Evolutionary conservation across 108 stramenopile species (phyloP).

Genomic region (Fragilariopsis cylindrus): DNA sequence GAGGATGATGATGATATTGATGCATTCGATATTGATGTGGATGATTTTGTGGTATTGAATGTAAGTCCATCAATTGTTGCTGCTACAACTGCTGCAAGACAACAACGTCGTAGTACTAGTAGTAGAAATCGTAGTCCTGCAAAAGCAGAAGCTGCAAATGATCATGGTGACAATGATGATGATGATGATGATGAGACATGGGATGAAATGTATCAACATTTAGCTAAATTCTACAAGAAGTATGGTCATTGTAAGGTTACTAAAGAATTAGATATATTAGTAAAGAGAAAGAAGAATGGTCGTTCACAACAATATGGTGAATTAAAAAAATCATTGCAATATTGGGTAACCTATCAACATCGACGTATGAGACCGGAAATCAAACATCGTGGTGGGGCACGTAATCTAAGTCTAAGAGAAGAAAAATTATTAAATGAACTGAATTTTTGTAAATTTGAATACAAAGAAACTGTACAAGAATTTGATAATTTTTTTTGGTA

Average conservation of each 20-base stretch:
- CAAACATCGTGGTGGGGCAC: not conserved
- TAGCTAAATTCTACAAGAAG: not conserved
- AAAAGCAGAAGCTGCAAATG: too few species aligned
- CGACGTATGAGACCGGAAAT: not conserved
- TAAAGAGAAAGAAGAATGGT: too few species aligned
- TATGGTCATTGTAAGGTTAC: slow-evolving; percentile 7
- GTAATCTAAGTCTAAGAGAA: not conserved
- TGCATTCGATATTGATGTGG: too few species aligned
- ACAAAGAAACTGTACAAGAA: slow-evolving; percentile 3
- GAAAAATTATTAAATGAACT: not conserved
- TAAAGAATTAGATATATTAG: not conserved
- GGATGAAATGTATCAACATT: not conserved
- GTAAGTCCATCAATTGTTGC: too few species aligned
- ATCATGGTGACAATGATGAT: not conserved
- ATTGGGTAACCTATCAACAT: not conserved
- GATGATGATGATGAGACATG: slow-evolving; percentile 3
- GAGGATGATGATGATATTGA: too few species aligned
- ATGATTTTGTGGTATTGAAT: too few species aligned
- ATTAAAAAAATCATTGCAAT: too few species aligned
- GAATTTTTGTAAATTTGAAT: not conserved
- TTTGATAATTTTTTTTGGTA: slow-evolving; percentile 1
- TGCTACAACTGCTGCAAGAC: too few species aligned
- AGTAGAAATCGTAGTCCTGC: too few species aligned
- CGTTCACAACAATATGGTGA: too few species aligned
- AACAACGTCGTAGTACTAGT: too few species aligned